Evolutionary conservation across 495 filamentous ascomycete genomes (phyloP), one percentile per base, ranked within the genome.

Genomic region (Xylaria intraflava): DNA sequence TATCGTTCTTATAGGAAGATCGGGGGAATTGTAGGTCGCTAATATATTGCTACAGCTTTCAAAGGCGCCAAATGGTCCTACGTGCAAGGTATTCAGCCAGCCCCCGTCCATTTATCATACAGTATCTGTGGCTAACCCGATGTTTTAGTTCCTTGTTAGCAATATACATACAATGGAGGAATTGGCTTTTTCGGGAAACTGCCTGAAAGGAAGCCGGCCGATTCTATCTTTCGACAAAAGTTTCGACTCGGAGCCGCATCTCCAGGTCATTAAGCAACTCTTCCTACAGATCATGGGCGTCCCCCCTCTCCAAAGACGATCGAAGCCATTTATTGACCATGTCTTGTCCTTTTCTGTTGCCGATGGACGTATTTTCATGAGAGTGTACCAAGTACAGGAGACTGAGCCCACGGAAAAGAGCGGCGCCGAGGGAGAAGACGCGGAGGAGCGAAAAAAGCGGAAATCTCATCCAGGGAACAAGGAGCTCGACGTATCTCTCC

Each of bases 131-230:
- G 46, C 38, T 55, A 48, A 55, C 17, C 6, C 14, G 10, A 27
- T 23, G 20, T 49, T n/a, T 49, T 22, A 55, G 52, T 55, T 55
- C 29, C 52, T 49, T 14, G 52, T 55, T 31, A 48, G 90, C 62
- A 90, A 90, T 49, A 49, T 66, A 22, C 64, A 66, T 36, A 66
- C 64, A 20, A 66, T 66, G 64, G 61, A 64, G 46, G 93, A 98
- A 69, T 78, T 98, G 29, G 89, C 96, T 62, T 98, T 99, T 66
- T 89, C 88, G 17, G 93, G 93, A 30, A 99, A 99, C 74, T 96
- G 90, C 67, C 73, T 99, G 45, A 95, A 93, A 71, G 94, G 93
- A 45, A 92, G 88, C 14, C 78, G 93, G n/a, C 90, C 94, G n/a
- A 71, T 99, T 24, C 82, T 97, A 49, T 90, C 88, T 51, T 99